These are phyloP conservation scores for Aspergillus vadensis DNA, from an alignment of 2,329 filamentous ascomycete species.

Conservation along the genomic window DNA sequence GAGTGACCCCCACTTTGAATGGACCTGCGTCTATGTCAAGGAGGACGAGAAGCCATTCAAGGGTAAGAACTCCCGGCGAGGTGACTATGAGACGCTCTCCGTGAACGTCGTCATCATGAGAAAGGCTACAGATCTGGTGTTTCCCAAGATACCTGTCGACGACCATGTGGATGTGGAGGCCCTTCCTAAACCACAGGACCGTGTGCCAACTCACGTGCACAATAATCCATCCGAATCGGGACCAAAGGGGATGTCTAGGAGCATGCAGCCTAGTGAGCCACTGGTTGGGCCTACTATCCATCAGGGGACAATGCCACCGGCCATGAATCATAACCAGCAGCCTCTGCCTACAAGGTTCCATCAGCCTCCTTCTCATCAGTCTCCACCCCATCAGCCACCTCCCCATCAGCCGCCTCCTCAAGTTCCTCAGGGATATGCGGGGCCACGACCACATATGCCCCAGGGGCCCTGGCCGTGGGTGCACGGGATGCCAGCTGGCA, in stretches of 20 bases:
- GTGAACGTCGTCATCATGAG: constrained; percentile 40
- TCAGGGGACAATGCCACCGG: constrained; percentile 9
- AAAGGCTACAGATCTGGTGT: constrained; percentile 24
- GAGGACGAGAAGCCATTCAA: constrained; percentile 31
- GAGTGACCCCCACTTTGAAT: constrained; percentile 35
- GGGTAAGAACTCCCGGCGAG: constrained; percentile 28
- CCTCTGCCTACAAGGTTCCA: constrained; percentile 13
- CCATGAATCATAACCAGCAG: constrained; percentile 14
- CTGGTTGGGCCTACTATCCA: constrained; percentile 3
- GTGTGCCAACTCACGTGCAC: background rate
- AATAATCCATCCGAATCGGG: background rate
- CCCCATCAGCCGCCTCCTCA: background rate
- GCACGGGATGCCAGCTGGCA: background rate
- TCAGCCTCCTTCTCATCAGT: background rate
- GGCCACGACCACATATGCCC: constrained; percentile 8
- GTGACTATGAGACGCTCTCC: constrained; percentile 35
- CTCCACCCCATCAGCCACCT: constrained; percentile 8
- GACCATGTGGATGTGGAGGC: constrained; percentile 21
- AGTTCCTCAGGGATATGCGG: constrained; percentile 7
- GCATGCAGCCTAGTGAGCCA: background rate
- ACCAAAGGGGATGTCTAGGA: background rate
- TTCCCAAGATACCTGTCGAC: constrained; percentile 14
- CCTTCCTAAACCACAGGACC: constrained; percentile 15
- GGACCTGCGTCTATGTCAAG: constrained; percentile 42
- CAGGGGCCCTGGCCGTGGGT: constrained; percentile 4